Base-by-base conservation (phyloP, 139 green algal genomes). In the Chloropicon primus region DNA sequence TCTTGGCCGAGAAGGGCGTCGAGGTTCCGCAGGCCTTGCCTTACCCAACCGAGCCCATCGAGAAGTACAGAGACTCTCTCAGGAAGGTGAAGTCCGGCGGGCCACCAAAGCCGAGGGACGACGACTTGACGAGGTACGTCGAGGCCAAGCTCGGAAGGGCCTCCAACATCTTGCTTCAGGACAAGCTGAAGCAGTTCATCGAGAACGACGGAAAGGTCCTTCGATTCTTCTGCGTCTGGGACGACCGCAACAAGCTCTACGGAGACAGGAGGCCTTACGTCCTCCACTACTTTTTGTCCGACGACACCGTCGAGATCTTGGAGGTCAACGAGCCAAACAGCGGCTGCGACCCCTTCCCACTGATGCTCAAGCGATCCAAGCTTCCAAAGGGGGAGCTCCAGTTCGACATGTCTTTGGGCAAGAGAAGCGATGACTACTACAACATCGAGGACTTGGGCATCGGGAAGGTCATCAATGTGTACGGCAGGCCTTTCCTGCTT, bases 201-300 rank as follows among this genome's bases (percentile, higher is more conserved):
- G 81, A 78, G 24, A 76, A 80, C 73, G 82, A 86, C 75, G 23
- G 81, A 28, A 88, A 92, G 82, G 89, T 96, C 71, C 86, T 97
- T 74, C 86, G 92, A 24, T 97, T 96, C 87, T 92, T 83, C 81
- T 89, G 84, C 78, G 80, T 97, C 2, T 97, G 92, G 92, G 92
- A 97, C 72, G 91, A 97, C 83, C 77, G 87, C 2, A 75, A 82
- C 26, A 75, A 25, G 75, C 83, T 95, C 80, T 95, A 91, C 80
- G 93, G 93, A 23, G 90, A 96, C 78, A 81, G 90, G n/a, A 82
- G 89, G 3, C 88, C 88, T 25, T 97, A 94, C 80, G 85, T 93
- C 72, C 81, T 98, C 77, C 92, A 96, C 82, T 97, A 93, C 84
- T 97, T 92, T 80, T 84, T 97, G 28, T 90, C 94, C 80, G 93